These are phyloP conservation scores for Tetracladium maxilliforme DNA, from an alignment of 2,329 filamentous ascomycete genomes.

Conservation along the genomic window DNA sequence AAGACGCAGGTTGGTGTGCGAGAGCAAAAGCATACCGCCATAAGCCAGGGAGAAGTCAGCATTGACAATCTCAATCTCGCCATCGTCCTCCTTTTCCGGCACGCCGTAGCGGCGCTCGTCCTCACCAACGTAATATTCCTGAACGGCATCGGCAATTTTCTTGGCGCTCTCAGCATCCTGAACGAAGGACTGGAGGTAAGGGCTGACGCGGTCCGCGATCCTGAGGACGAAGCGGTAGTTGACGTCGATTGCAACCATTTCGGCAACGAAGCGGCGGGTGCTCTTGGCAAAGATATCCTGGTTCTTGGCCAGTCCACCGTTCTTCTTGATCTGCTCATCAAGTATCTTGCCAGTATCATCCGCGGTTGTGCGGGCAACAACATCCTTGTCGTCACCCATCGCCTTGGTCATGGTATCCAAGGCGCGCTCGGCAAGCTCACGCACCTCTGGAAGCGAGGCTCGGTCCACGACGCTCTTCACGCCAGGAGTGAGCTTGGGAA, in stretches of 20 bases:
- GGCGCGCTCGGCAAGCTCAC: conserved; percentile 74
- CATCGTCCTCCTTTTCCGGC: conserved; percentile 76
- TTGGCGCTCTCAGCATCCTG: conserved; percentile 42
- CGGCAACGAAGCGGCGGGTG: conserved; percentile 59
- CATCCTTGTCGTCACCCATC: conserved; percentile 54
- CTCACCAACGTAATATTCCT: conserved; percentile 66
- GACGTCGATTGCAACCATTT: conserved; percentile 78
- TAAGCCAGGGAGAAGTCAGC: conserved; percentile 96
- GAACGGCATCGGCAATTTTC: conserved; percentile 56
- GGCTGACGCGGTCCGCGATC: conserved; percentile 51
- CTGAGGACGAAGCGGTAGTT: conserved; percentile 69
- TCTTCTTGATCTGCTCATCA: conserved; percentile 60
- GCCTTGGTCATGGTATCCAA: conserved; percentile 83
- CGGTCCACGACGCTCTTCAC: conserved; percentile 78
- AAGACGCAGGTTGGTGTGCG: conserved; percentile 86
- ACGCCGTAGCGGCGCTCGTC: conserved; percentile 78
- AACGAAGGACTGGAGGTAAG: conserved; percentile 64
- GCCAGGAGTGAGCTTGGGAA: conserved; percentile 89
- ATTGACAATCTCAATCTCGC: conserved; percentile 92
- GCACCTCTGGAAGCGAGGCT: conserved; percentile 86
- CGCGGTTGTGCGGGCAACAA: conserved; percentile 47
- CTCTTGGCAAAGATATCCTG: conserved; percentile 47
- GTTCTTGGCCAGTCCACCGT: conserved; percentile 45
- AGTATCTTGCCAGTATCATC: conserved; percentile 65
- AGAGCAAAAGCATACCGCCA: conserved; percentile 91